A percentile compares a stretch with the other conserved stretches of the same genome.
Evolutionary conservation across 495 filamentous ascomycete genomes (phyloP).

Genomic region (Evernia prunastri): DNA sequence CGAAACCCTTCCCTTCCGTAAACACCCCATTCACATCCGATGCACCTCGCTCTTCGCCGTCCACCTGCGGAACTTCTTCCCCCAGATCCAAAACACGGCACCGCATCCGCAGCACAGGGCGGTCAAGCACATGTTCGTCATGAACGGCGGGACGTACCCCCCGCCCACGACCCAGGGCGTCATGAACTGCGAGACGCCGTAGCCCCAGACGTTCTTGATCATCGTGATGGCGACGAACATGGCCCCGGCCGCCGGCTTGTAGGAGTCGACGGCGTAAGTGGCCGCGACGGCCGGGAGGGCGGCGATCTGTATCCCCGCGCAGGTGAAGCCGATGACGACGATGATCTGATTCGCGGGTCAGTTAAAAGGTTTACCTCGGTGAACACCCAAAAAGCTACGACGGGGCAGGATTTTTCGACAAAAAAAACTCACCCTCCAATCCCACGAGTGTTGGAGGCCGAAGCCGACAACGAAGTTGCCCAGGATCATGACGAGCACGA

Average conservation of each 20-base stretch:
- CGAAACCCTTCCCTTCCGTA: too few species aligned
- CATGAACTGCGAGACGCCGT: conserved; percentile 45
- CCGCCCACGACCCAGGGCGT: conserved; percentile 34
- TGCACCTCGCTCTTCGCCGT: conserved; percentile 50
- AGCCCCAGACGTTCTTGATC: conserved; percentile 55
- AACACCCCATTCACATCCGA: too few species aligned
- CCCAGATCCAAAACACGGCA: conserved; percentile 49
- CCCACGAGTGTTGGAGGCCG: conserved; percentile 51
- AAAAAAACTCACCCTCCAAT: conserved; percentile 47
- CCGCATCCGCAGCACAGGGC: conserved; percentile 47
- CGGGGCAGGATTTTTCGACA: too few species aligned
- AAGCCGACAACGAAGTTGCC: conserved; percentile 57
- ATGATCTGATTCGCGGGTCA: too few species aligned
- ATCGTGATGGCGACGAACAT: conserved; percentile 56
- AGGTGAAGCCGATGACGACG: conserved; percentile 48
- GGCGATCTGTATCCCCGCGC: conserved; percentile 50
- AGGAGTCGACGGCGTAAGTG: conserved; percentile 53
- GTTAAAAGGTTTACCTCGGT: too few species aligned
- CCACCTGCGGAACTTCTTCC: conserved; percentile 51
- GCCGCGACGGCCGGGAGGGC: conserved; percentile 46
- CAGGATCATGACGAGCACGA: conserved; percentile 49
- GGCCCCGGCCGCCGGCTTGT: conserved; percentile 54
- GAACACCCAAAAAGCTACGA: too few species aligned
- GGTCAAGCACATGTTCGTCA: conserved; percentile 49
- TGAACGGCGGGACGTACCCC: conserved; percentile 41